Base-by-base conservation (phyloP, 1,139 yeast species). In the Taphrina communis region DNA sequence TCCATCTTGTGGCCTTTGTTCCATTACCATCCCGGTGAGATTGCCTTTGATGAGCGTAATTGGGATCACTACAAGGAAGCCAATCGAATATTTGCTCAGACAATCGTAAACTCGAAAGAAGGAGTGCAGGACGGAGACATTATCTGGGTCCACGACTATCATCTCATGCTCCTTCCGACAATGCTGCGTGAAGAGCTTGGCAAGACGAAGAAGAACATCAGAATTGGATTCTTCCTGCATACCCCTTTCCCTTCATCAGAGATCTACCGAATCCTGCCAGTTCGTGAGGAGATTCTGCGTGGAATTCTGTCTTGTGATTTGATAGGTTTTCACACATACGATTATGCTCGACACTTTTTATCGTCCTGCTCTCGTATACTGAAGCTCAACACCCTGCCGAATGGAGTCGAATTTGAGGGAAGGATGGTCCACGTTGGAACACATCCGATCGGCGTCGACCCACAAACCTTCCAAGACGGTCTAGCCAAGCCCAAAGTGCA, bases 1-100 rank as follows among this genome's bases (percentile, higher is more conserved):
- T 84, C 87, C 60, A 95, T 95, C 72, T 81, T 95, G 72, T 95
- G 99, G 99, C 99, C 99, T 0, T 80, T 95, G 72, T 95, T 95
- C 81, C 99, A 95, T 78, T 95, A 95, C 79, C 99, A 95, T 77
- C 99, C 99, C 0, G 99, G 99, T 72, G 99, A 95, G 79, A 95
- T 95, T 90, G 92, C 90, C 77, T 95, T 95, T 77, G 99, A 95
- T 78, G 99, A 95, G 78, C 87, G 87, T 72, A 97, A 97, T 2
- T 95, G 99, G 99, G 94, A 94, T 65, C 98, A 98, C 1, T 95
- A 95, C 78, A 90, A 92, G 70, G 96, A 92, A 78, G 99, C 99
- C 19, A 95, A 95, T 77, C 81, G 88, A 71, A 82, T 85, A 72
- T 95, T 95, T 81, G 96, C 97, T 31, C 80, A 85, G 65, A 88